A percentile compares a stretch with the other conserved stretches of the same genome.
Evolutionary conservation across 78 protist species (phyloP).

Genomic region (Planoprotostelium fungivorum): DNA sequence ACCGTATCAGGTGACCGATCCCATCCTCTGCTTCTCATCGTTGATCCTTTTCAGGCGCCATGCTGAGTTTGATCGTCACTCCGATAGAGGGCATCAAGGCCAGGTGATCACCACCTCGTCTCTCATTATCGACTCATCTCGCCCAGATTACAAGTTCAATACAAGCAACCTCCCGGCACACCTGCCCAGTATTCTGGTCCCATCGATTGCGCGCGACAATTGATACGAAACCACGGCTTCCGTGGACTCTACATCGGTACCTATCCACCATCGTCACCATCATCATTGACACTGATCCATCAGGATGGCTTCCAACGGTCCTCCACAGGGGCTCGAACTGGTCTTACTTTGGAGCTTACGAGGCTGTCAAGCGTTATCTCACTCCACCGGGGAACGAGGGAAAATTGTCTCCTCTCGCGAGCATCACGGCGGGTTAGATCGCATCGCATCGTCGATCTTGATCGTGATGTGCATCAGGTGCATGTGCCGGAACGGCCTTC

Average conservation of each 20-base stretch:
- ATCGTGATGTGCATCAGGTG: not conserved
- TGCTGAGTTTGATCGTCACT: not conserved
- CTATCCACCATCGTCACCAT: too few relatives aligned
- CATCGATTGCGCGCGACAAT: not conserved
- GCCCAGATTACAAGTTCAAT: not conserved
- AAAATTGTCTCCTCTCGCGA: not conserved
- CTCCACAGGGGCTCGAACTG: not conserved
- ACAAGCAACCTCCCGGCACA: not conserved
- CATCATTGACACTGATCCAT: too few relatives aligned
- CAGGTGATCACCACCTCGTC: not conserved
- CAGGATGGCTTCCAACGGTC: not conserved
- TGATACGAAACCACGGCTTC: not conserved
- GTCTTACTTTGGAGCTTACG: not conserved
- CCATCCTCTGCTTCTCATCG: not conserved
- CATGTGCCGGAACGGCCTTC: not conserved
- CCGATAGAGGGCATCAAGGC: not conserved
- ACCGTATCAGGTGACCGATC: not conserved
- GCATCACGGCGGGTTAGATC: not conserved
- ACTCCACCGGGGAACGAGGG: not conserved
- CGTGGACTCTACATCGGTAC: not conserved
- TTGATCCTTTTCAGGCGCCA: not conserved
- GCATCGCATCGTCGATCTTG: not conserved
- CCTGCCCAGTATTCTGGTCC: not conserved
- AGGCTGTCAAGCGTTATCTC: not conserved
- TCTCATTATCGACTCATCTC: too few relatives aligned